Percentiles rank a stretch among this genome's conserved stretches.
These are phyloP conservation scores for Aspergillus piperis DNA, from an alignment of 2,329 filamentous ascomycete species.

Conservation along the genomic window DNA sequence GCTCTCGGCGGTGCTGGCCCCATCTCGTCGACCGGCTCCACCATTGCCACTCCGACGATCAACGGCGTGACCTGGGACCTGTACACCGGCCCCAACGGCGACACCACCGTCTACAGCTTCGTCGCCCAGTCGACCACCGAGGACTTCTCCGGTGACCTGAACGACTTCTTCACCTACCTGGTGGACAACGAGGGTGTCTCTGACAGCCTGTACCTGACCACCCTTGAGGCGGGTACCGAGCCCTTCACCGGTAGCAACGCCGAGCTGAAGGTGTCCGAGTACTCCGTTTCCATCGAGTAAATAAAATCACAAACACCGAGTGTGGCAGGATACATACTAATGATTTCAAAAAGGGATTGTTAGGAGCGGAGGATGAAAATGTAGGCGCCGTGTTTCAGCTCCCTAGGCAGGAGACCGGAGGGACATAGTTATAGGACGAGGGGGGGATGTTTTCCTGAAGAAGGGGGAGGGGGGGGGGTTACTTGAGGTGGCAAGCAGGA, in stretches of 20 bases:
- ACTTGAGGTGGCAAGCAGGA: too few species aligned
- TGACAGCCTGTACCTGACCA: slow-evolving; percentile 55
- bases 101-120: slow-evolving; percentile 62
- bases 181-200: slow-evolving; percentile 39
- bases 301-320: not conserved
- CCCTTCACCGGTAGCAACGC: slow-evolving; percentile 36
- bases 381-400: slow-evolving; percentile 26
- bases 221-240: slow-evolving; percentile 46
- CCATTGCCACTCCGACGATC: slow-evolving; percentile 57
- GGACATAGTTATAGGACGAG: not conserved
- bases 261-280: slow-evolving; percentile 31
- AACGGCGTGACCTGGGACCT: slow-evolving; percentile 59
- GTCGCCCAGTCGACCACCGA: slow-evolving; percentile 52
- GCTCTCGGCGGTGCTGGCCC: slow-evolving; percentile 60
- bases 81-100: slow-evolving; percentile 62
- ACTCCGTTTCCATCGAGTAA: slow-evolving; percentile 33
- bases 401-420: slow-evolving; percentile 12
- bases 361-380: slow-evolving; percentile 9
- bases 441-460: not conserved
- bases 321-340: not conserved
- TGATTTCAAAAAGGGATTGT: not conserved
- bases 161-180: slow-evolving; percentile 60
- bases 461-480: not conserved
- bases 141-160: slow-evolving; percentile 59
- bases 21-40: slow-evolving; percentile 52